Percentiles rank a stretch among this genome's conserved stretches.
Conservation (phyloP, 345 rosid species). For the Erucastrum elatum region DNA sequence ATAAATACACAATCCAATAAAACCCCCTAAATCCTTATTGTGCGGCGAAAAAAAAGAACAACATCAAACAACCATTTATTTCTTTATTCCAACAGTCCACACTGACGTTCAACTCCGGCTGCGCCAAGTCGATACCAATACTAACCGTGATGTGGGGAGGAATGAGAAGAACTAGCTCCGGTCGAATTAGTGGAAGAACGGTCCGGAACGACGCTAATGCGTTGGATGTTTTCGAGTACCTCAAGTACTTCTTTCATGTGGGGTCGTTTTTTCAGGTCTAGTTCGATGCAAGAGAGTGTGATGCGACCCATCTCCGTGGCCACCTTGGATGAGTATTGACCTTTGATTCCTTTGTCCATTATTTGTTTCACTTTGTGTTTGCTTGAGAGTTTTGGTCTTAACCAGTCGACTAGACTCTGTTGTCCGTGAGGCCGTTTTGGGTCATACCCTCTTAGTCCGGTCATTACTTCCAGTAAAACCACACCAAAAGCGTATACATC, state of each 20-base stretch:
- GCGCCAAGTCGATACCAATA: conserved; percentile 14
- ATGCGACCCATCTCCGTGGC: conserved; percentile 48
- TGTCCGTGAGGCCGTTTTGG: conserved; percentile 44
- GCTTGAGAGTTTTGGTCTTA: conserved; percentile 46
- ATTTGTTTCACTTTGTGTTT: conserved; percentile 52
- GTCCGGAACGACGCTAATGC: conserved; percentile 1
- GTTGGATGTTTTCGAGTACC: conserved; percentile 27
- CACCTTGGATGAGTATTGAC: conserved; percentile 48
- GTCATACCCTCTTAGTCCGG: conserved; percentile 59
- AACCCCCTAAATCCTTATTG: not conserved
- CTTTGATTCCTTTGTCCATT: conserved; percentile 62
- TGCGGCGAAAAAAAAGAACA: not conserved
- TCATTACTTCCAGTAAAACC: conserved; percentile 65
- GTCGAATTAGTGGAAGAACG: not conserved
- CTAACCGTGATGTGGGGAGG: conserved; percentile 9
- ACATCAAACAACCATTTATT: not conserved
- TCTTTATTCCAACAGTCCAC: not conserved
- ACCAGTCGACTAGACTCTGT: conserved; percentile 58
- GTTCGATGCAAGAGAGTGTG: conserved; percentile 45
- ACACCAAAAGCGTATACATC: conserved; percentile 81
- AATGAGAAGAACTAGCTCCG: not conserved
- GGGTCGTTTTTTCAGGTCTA: conserved; percentile 62
- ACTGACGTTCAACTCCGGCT: not conserved
- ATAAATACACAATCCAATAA: not conserved
- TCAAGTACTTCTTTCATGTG: conserved; percentile 61